A percentile compares a stretch with the other conserved stretches of the same genome.
These are phyloP conservation scores for Xanthoconium separans DNA, from an alignment of 1,284 basidiomycete genomes.

Conservation along the genomic window DNA sequence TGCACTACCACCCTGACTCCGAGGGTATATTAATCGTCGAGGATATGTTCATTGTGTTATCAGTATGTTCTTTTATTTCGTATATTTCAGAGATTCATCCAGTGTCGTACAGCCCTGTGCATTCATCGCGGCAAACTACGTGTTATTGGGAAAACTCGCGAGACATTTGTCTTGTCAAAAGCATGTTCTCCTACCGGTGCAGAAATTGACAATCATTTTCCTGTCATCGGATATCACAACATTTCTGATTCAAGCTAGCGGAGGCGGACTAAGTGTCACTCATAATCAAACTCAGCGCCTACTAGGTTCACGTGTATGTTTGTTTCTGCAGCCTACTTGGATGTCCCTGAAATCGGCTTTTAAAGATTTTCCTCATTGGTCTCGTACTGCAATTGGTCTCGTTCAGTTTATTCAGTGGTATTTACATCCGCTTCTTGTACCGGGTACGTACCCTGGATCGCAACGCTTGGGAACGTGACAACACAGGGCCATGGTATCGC, in stretches of 20 bases:
- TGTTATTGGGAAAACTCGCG: slow-evolving; percentile 64
- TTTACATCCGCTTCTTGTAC: slow-evolving; percentile 60
- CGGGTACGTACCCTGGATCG: slow-evolving; percentile 47
- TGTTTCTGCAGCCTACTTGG: slow-evolving; percentile 49
- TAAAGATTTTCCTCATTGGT: slow-evolving; percentile 62
- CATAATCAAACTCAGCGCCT: slow-evolving; percentile 13
- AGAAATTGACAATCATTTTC: slow-evolving; percentile 52
- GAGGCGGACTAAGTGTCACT: slow-evolving; percentile 15
- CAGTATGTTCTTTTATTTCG: slow-evolving; percentile 35
- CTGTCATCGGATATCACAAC: slow-evolving; percentile 62
- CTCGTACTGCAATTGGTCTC: slow-evolving; percentile 63
- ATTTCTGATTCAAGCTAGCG: slow-evolving; percentile 59
- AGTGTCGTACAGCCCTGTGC: slow-evolving; percentile 50
- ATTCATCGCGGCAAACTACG: slow-evolving; percentile 75
- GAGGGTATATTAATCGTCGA: slow-evolving; percentile 56
- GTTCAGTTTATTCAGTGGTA: slow-evolving; percentile 58
- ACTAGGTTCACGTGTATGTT: slow-evolving; percentile 38
- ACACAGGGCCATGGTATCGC: slow-evolving; percentile 41
- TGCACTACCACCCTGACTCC: slow-evolving; percentile 33
- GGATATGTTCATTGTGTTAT: slow-evolving; percentile 65
- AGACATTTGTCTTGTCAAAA: slow-evolving; percentile 47
- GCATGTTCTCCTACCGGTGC: slow-evolving; percentile 55
- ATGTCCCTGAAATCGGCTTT: slow-evolving; percentile 43
- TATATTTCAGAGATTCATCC: not conserved
- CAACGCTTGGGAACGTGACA: slow-evolving; percentile 46